Evolutionary conservation across 2,329 filamentous ascomycete species (phyloP).

Genomic region (Talaromyces islandicus): DNA sequence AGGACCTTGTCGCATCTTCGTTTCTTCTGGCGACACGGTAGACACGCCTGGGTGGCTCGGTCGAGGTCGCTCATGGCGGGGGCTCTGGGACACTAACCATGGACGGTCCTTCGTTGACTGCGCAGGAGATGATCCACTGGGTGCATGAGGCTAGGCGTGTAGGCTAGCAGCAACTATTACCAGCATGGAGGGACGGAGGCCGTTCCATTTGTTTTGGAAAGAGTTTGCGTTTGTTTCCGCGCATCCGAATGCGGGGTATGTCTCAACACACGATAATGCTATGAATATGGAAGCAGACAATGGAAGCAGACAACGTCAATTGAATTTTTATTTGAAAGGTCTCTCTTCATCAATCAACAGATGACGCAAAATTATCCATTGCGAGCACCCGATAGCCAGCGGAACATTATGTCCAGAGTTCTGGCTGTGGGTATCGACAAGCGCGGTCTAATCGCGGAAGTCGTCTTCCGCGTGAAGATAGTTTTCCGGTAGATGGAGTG

Average conservation of each 20-base stretch:
- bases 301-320: too few species aligned
- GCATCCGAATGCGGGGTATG: neutral
- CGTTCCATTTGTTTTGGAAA: neutral
- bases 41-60: constrained; percentile 36
- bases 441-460: neutral
- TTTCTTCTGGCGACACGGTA: constrained; percentile 45
- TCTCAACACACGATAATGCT: too few species aligned
- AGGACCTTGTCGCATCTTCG: constrained; percentile 48
- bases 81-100: neutral
- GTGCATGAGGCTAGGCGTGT: neutral
- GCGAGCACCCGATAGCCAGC: too few species aligned
- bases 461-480: too few species aligned
- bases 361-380: neutral
- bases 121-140: neutral
- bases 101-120: neutral
- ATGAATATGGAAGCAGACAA: too few species aligned
- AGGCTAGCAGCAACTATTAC: neutral
- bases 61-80: neutral
- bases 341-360: too few species aligned
- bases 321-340: too few species aligned
- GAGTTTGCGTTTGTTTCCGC: neutral
- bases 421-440: neutral
- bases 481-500: too few species aligned
- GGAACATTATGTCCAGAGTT: too few species aligned
- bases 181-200: neutral